These are phyloP conservation scores for Phytophthora tentaculata DNA, from an alignment of 352 stramenopile species.

Conservation along the genomic window DNA sequence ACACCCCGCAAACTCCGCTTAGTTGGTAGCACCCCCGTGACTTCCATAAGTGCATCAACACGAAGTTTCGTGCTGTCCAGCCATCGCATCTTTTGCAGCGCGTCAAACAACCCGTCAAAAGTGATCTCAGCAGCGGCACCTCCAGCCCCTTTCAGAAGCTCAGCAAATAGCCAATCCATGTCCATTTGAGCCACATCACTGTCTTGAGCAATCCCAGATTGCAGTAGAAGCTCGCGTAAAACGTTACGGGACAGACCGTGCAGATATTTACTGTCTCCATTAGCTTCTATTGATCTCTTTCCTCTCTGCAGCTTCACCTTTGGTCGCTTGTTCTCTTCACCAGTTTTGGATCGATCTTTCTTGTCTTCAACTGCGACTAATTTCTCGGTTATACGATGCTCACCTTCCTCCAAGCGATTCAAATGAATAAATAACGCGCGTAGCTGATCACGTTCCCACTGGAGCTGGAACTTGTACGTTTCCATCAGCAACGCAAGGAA, in stretches of 20 bases:
- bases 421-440: conserved; percentile 53
- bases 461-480: conserved; percentile 49
- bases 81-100: conserved; percentile 38
- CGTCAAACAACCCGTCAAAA: conserved; percentile 47
- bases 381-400: conserved; percentile 24
- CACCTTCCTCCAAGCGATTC: conserved; percentile 30
- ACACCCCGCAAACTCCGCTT: conserved; percentile 1
- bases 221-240: conserved; percentile 46
- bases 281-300: conserved; percentile 27
- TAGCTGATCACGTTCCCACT: conserved; percentile 55
- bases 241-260: conserved; percentile 45
- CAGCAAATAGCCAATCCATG: conserved; percentile 49
- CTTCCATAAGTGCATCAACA: conserved; percentile 29
- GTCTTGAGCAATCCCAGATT: conserved; percentile 44
- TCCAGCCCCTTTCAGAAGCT: conserved; percentile 32
- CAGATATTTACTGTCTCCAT: conserved; percentile 42
- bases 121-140: conserved; percentile 37
- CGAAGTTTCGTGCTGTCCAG: conserved; percentile 37
- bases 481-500: conserved; percentile 57
- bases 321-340: conserved; percentile 4
- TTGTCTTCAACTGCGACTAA: neutral
- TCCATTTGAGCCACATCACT: conserved; percentile 38
- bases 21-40: neutral
- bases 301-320: conserved; percentile 39
- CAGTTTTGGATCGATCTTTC: neutral